These are phyloP conservation scores for Rhodamnia rubescens DNA, from an alignment of 345 rosid genomes.

Conservation along the genomic window DNA sequence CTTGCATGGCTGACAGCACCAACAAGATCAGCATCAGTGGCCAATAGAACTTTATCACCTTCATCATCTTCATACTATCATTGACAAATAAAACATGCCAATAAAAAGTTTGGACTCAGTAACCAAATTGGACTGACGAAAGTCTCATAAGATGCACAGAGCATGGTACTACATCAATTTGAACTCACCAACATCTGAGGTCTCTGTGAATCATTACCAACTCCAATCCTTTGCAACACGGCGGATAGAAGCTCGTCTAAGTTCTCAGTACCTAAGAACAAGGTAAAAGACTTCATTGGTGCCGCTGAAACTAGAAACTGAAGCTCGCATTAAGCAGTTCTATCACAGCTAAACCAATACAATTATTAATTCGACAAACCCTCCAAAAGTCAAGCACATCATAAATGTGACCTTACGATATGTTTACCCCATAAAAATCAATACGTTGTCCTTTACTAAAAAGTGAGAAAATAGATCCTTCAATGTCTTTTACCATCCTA, in stretches of 20 bases:
- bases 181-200: conserved; percentile 68
- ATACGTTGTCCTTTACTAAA: neutral
- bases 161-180: neutral
- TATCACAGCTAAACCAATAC: neutral
- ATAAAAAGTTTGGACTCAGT: neutral
- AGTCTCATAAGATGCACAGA: neutral
- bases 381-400: neutral
- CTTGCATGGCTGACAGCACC: conserved; percentile 63
- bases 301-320: neutral
- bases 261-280: conserved; percentile 38
- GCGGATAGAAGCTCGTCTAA: conserved; percentile 60
- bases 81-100: neutral
- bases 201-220: conserved; percentile 19
- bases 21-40: conserved; percentile 62
- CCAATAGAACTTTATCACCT: conserved; percentile 77
- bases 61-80: conserved; percentile 84
- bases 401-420: neutral
- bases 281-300: neutral
- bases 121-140: neutral
- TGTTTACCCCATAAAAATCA: neutral
- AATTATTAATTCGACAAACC: neutral
- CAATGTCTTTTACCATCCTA: neutral
- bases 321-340: neutral
- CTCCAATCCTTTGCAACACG: conserved; percentile 62
- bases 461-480: neutral